These are phyloP conservation scores for Sanchytrium tribonematis DNA, from an alignment of 371 early-diverging fungal genomes.

Conservation along the genomic window DNA sequence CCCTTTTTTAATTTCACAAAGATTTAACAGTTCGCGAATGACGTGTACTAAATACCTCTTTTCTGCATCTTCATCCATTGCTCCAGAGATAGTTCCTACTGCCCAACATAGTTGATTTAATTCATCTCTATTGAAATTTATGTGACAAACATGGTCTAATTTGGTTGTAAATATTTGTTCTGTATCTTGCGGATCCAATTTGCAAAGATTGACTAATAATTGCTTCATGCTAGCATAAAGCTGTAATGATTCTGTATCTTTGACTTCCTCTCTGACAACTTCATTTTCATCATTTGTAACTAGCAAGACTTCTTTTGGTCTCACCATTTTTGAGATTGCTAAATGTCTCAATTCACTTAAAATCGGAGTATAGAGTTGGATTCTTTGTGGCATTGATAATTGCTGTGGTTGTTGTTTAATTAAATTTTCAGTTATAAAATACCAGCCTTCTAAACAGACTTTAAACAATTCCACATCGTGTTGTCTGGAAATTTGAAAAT, in stretches of 20 bases:
- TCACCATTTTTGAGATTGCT: slow-evolving; percentile 86
- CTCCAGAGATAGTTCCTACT: slow-evolving; percentile 88
- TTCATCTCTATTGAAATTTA: slow-evolving; percentile 27
- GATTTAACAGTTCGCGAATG: slow-evolving; percentile 76
- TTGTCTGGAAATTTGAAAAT: slow-evolving; percentile 39
- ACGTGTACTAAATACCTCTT: slow-evolving; percentile 89
- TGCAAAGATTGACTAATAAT: slow-evolving; percentile 82
- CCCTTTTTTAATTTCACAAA: slow-evolving; percentile 76
- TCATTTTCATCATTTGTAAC: slow-evolving; percentile 99
- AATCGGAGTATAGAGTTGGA: slow-evolving; percentile 41
- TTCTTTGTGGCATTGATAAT: slow-evolving; percentile 25
- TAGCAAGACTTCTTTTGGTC: slow-evolving; percentile 87
- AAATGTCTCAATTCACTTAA: slow-evolving; percentile 55
- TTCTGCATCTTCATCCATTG: slow-evolving; percentile 83
- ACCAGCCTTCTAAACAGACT: slow-evolving; percentile 87
- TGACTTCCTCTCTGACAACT: slow-evolving; percentile 88
- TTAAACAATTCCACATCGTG: slow-evolving; percentile 90
- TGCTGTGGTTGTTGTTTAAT: not conserved
- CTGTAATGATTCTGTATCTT: slow-evolving; percentile 92
- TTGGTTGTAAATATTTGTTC: slow-evolving; percentile 79
- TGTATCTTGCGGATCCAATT: slow-evolving; percentile 68
- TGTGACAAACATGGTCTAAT: slow-evolving; percentile 12
- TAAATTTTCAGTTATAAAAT: not conserved
- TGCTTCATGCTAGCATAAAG: slow-evolving; percentile 95
- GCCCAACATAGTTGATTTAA: slow-evolving; percentile 98